Evolutionary conservation across 495 filamentous ascomycete genomes (phyloP).

Genomic region (Penicillium subrubescens): DNA sequence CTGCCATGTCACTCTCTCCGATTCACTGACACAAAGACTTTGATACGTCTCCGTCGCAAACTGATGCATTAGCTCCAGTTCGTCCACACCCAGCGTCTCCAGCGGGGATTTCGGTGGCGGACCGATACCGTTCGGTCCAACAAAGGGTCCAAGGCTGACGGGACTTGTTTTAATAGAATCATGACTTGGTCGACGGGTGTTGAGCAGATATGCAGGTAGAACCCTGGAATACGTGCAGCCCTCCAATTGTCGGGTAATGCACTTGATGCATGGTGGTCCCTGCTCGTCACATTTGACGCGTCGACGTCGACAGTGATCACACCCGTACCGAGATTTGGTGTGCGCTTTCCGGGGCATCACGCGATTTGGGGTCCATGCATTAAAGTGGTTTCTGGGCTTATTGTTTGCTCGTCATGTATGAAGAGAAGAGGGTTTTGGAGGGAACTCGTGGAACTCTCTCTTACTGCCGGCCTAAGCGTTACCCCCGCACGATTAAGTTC

Average conservation of each 20-base stretch:
- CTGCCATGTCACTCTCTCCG: conserved; percentile 30
- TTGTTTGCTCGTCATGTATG: not conserved
- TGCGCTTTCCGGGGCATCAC: conserved; percentile 32
- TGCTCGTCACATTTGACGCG: conserved; percentile 47
- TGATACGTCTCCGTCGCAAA: conserved; percentile 18
- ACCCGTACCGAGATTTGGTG: conserved; percentile 52
- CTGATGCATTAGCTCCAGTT: conserved; percentile 23
- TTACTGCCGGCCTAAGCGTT: not conserved
- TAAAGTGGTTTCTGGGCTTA: not conserved
- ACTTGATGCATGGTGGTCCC: conserved; percentile 32
- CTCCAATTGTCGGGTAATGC: conserved; percentile 24
- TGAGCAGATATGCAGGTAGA: not conserved
- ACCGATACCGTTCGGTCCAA: not conserved
- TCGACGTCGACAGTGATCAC: conserved; percentile 50
- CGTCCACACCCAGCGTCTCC: not conserved
- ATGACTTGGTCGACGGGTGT: not conserved
- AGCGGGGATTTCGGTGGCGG: not conserved
- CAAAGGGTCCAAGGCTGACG: not conserved
- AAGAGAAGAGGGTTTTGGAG: not conserved
- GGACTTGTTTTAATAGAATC: not conserved
- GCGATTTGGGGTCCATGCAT: not conserved
- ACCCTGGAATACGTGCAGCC: conserved; percentile 30
- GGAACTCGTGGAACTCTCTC: not conserved
- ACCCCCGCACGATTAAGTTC: not conserved
- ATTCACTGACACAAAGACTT: conserved; percentile 24